phyloP scores from a whole-genome alignment of 306 rosid genomes.

The Senna tora region DNA sequence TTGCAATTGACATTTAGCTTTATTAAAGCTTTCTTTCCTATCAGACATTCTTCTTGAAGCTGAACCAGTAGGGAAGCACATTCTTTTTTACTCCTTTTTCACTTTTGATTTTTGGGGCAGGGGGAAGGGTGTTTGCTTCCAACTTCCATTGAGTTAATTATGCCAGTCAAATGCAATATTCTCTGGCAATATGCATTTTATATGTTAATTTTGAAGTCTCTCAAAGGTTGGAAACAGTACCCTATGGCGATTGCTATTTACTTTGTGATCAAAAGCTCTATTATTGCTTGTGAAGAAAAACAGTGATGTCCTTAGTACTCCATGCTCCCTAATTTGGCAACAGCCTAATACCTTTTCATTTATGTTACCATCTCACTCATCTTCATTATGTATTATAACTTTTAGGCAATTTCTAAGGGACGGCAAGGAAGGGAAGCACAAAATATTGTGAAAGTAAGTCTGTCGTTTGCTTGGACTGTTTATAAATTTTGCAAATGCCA shows the following conservation, averaged over 20 bases:
- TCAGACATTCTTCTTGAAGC: constrained; percentile 18
- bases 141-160: neutral
- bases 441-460: constrained; percentile 77
- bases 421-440: constrained; percentile 98
- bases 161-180: constrained; percentile 6
- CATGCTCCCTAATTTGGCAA: neutral
- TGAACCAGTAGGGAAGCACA: constrained; percentile 6
- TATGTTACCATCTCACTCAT: constrained; percentile 22
- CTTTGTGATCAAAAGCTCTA: neutral
- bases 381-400: constrained; percentile 9
- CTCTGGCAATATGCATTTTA: constrained; percentile 6
- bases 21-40: constrained; percentile 13
- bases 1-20: constrained; percentile 18
- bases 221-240: neutral
- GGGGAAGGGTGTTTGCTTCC: neutral
- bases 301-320: neutral
- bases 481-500: constrained; percentile 25
- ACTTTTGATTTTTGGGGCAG: neutral
- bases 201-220: constrained; percentile 8
- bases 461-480: neutral
- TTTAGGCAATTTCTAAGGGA: constrained; percentile 84
- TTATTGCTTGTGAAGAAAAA: constrained; percentile 5
- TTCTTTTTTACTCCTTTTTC: neutral
- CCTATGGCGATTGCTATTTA: neutral
- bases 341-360: neutral